A percentile compares a stretch with the other conserved stretches of the same genome.
Conservation (phyloP, 805 yeast genomes). For the Wickerhamomyces bovis region DNA sequence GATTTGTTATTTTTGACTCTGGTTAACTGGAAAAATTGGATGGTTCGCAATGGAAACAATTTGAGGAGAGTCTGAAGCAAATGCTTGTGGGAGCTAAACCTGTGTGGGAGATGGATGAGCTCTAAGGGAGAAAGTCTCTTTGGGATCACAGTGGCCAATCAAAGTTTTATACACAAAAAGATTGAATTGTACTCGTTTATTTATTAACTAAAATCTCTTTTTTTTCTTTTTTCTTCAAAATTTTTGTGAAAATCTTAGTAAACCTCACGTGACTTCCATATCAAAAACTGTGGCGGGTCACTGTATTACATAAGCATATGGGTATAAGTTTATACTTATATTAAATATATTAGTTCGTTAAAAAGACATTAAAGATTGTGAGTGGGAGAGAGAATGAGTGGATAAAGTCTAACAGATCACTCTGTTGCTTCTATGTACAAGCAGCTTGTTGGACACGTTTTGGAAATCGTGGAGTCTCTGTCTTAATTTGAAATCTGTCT, state of each 20-base stretch:
- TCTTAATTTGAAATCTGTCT: constrained; percentile 17
- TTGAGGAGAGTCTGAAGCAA: too few species aligned
- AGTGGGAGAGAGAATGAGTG: not conserved
- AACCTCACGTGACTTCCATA: not conserved
- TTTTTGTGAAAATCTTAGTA: not conserved
- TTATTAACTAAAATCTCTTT: too few species aligned
- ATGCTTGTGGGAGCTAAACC: too few species aligned
- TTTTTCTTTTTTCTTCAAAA: not conserved
- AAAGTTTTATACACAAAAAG: too few species aligned
- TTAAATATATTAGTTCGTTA: not conserved
- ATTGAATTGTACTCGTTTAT: too few species aligned
- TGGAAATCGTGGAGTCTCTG: constrained; percentile 4
- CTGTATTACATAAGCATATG: too few species aligned
- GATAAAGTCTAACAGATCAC: not conserved
- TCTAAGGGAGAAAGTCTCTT: too few species aligned
- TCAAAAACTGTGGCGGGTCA: not conserved
- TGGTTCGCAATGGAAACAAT: too few species aligned
- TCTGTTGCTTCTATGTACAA: not conserved
- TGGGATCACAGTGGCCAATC: too few species aligned
- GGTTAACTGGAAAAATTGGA: not conserved
- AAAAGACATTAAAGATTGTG: not conserved
- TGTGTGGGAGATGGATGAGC: not conserved
- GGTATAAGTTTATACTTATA: too few species aligned
- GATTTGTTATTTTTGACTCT: not conserved
- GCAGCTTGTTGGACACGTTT: not conserved